Evolutionary conservation across 192 early-diverging fungal genomes (phyloP).

Genomic region (Rhizophagus sp.): DNA sequence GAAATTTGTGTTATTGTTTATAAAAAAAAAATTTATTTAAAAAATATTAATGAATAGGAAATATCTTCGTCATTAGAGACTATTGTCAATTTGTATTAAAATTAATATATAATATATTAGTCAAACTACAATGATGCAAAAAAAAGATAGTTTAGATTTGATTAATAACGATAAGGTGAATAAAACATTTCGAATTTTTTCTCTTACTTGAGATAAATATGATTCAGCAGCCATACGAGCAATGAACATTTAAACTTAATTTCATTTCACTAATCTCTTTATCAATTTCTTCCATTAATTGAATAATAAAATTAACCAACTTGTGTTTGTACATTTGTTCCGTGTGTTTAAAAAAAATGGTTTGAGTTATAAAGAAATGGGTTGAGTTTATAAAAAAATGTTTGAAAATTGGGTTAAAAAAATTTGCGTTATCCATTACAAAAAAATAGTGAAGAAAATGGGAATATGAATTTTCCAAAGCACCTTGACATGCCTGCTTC

Average conservation of each 20-base stretch:
- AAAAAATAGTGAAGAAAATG: no score
- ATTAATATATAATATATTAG: not conserved
- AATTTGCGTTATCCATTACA: no score
- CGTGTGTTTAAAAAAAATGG: constrained; percentile 59
- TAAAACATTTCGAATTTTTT: not conserved
- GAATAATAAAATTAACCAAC: constrained; percentile 97
- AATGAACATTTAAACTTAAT: constrained; percentile 87
- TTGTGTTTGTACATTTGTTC: constrained; percentile 99
- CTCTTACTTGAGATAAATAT: constrained; percentile 53
- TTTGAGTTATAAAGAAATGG: no score
- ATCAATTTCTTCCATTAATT: constrained; percentile 99
- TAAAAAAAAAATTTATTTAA: no score
- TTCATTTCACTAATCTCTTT: constrained; percentile 99
- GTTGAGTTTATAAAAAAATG: no score
- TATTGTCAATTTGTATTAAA: not conserved
- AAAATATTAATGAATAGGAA: not conserved
- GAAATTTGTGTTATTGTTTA: no score
- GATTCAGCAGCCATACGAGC: constrained; percentile 81
- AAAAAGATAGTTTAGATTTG: not conserved
- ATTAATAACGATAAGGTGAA: not conserved
- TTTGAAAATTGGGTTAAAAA: no score
- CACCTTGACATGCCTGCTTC: no score
- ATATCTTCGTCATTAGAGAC: not conserved
- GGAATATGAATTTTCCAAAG: no score
- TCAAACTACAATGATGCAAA: not conserved